A percentile compares a stretch with the other conserved stretches of the same genome.
Conservation (phyloP, 2,329 filamentous ascomycete species). For the Anthostomella pinea region DNA sequence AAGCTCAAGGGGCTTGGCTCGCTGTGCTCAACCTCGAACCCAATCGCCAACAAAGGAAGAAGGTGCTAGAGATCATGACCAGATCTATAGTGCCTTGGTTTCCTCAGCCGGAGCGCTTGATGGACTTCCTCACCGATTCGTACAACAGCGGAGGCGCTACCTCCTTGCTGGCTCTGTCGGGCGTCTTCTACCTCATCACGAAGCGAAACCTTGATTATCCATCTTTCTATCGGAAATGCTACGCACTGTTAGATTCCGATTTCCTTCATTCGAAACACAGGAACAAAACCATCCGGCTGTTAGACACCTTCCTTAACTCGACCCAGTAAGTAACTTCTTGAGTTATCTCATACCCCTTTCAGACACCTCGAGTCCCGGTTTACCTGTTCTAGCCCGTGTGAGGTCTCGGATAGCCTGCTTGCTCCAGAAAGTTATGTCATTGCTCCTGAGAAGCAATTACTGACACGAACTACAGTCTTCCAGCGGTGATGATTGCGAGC, state of each 20-base stretch:
- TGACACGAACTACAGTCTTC: too few relatives aligned
- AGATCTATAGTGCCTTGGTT: slow-evolving; percentile 87
- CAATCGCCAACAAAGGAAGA: slow-evolving; percentile 73
- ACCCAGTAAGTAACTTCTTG: too few relatives aligned
- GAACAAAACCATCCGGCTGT: slow-evolving; percentile 85
- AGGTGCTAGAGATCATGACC: slow-evolving; percentile 71
- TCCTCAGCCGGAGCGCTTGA: slow-evolving; percentile 78
- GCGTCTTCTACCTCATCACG: slow-evolving; percentile 91
- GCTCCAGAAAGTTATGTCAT: too few relatives aligned
- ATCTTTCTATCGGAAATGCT: slow-evolving; percentile 89
- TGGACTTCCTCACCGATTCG: slow-evolving; percentile 95
- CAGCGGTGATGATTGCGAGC: slow-evolving; percentile 84
- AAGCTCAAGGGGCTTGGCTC: slow-evolving; percentile 85
- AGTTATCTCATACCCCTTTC: too few relatives aligned
- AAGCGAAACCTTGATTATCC: slow-evolving; percentile 95
- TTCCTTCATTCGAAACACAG: slow-evolving; percentile 93
- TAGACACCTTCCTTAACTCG: slow-evolving; percentile 87
- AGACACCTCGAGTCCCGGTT: too few relatives aligned
- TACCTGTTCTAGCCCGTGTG: too few relatives aligned
- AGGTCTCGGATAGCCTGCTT: too few relatives aligned
- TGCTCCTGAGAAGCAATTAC: too few relatives aligned
- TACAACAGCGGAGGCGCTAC: slow-evolving; percentile 85
- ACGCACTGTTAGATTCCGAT: slow-evolving; percentile 82
- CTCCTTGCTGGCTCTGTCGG: slow-evolving; percentile 83
- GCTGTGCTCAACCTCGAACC: slow-evolving; percentile 67